Percentiles rank a stretch among this genome's conserved stretches.
Evolutionary conservation across 2,329 filamentous ascomycete genomes (phyloP).

Genomic region (Spiromastix sp.): DNA sequence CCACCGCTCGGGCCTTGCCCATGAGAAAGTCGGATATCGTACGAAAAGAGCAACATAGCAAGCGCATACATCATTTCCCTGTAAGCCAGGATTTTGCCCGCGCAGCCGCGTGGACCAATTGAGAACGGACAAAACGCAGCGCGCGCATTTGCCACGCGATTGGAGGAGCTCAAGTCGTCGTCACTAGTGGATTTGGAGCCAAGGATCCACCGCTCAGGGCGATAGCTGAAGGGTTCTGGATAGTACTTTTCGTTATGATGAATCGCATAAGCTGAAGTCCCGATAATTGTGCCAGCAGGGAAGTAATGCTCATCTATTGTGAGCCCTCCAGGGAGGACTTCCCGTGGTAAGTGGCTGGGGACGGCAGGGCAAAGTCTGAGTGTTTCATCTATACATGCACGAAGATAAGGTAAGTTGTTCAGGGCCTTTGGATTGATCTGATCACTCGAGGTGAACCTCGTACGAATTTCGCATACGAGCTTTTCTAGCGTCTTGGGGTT

Average conservation of each 20-base stretch:
- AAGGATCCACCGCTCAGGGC: slow-evolving; percentile 28
- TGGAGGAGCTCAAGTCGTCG: slow-evolving; percentile 8
- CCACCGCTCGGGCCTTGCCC: too few relatives aligned
- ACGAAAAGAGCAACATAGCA: slow-evolving; percentile 28
- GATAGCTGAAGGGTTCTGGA: slow-evolving; percentile 19
- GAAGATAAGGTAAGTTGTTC: slow-evolving; percentile 28
- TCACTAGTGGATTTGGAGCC: slow-evolving; percentile 10
- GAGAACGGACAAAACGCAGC: slow-evolving; percentile 21
- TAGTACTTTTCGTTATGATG: slow-evolving; percentile 25
- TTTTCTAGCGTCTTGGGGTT: slow-evolving; percentile 22
- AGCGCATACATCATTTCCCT: slow-evolving; percentile 32
- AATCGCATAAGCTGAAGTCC: slow-evolving; percentile 23
- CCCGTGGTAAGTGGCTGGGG: slow-evolving; percentile 18
- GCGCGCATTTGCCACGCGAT: slow-evolving; percentile 37
- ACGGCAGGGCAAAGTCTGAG: slow-evolving; percentile 24
- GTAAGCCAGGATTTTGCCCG: slow-evolving; percentile 34
- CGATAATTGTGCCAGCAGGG: slow-evolving; percentile 23
- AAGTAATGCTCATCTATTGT: slow-evolving; percentile 22
- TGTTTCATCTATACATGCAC: slow-evolving; percentile 32
- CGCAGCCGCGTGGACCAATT: slow-evolving; percentile 32
- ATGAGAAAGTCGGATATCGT: too few relatives aligned
- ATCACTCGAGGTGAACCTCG: slow-evolving; percentile 23
- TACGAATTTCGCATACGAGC: slow-evolving; percentile 24
- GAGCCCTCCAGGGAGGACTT: slow-evolving; percentile 20
- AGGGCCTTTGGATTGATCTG: slow-evolving; percentile 27